Evolutionary conservation across 805 yeast genomes (phyloP).

Genomic region (Starmerella cellae): DNA sequence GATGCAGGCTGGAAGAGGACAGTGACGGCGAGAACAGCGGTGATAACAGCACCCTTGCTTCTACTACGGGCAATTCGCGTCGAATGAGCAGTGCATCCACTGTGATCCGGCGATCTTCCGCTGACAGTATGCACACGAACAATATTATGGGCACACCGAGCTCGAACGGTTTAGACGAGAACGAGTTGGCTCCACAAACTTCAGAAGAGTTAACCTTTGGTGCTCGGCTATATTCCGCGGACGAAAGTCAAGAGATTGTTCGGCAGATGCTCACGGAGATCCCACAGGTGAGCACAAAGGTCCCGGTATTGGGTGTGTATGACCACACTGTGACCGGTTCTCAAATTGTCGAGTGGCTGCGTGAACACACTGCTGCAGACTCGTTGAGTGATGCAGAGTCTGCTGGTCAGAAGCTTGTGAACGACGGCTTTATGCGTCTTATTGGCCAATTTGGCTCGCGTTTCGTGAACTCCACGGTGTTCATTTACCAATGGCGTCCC

Average conservation of each 20-base stretch:
- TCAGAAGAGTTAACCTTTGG: slow-evolving; percentile 24
- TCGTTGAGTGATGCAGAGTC: slow-evolving; percentile 49
- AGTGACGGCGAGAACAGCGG: not conserved
- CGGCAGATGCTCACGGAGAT: slow-evolving; percentile 35
- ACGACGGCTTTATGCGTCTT: slow-evolving; percentile 44
- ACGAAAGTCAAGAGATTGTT: slow-evolving; percentile 34
- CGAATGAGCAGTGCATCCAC: not conserved
- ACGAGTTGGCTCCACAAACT: slow-evolving; percentile 6
- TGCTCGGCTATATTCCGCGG: slow-evolving; percentile 27
- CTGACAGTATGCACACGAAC: not conserved
- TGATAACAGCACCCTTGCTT: not conserved
- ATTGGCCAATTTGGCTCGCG: slow-evolving; percentile 47
- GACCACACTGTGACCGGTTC: slow-evolving; percentile 50
- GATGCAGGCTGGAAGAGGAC: slow-evolving; percentile 62
- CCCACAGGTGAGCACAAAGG: slow-evolving; percentile 42
- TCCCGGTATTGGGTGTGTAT: slow-evolving; percentile 59
- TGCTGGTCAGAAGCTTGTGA: slow-evolving; percentile 60
- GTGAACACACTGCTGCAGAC: slow-evolving; percentile 33
- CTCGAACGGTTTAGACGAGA: slow-evolving; percentile 1
- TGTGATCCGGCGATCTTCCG: not conserved
- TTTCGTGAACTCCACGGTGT: slow-evolving; percentile 63
- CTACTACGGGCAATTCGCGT: not conserved
- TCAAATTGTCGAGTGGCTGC: slow-evolving; percentile 47
- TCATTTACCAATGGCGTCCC: slow-evolving; percentile 71
- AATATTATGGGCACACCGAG: not conserved